Percentiles rank a stretch among this genome's conserved stretches.
Evolutionary conservation across 768 basidiomycete genomes (phyloP).

Genomic region (Clitopilus hobsonii): DNA sequence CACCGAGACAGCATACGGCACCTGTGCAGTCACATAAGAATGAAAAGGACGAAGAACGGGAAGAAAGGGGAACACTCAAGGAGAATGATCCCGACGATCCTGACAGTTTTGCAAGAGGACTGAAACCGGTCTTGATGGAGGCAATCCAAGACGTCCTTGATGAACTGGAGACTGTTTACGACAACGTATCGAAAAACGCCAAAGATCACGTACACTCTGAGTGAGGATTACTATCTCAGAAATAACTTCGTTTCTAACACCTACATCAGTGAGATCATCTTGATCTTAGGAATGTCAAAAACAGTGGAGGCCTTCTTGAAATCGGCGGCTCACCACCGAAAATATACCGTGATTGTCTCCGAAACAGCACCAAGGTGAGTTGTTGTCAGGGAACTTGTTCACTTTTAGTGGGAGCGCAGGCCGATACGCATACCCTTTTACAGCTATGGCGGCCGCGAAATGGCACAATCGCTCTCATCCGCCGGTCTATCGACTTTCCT

Average conservation of each 20-base stretch:
- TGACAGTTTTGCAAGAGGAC: constrained; percentile 66
- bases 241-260: neutral
- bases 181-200: constrained; percentile 90
- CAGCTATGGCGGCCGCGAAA: constrained; percentile 81
- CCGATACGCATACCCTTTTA: neutral
- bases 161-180: constrained; percentile 93
- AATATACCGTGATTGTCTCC: constrained; percentile 94
- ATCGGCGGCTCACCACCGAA: constrained; percentile 82
- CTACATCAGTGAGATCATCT: constrained; percentile 81
- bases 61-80: constrained; percentile 52
- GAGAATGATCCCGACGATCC: constrained; percentile 75
- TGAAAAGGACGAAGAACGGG: constrained; percentile 46
- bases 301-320: constrained; percentile 95
- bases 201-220: constrained; percentile 98
- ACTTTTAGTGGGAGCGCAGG: neutral
- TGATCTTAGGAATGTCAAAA: constrained; percentile 90
- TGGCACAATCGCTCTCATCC: constrained; percentile 77
- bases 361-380: constrained; percentile 92
- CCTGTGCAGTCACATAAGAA: constrained; percentile 11
- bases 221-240: constrained; percentile 52
- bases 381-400: constrained; percentile 8
- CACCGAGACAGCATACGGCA: constrained; percentile 50
- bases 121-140: constrained; percentile 95
- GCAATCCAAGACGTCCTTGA: constrained; percentile 96
- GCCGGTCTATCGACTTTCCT: constrained; percentile 92